A percentile compares a stretch with the other conserved stretches of the same genome.
phyloP scores from a whole-genome alignment of 2,329 filamentous ascomycete species.

The Coniochaeta prunicola region DNA sequence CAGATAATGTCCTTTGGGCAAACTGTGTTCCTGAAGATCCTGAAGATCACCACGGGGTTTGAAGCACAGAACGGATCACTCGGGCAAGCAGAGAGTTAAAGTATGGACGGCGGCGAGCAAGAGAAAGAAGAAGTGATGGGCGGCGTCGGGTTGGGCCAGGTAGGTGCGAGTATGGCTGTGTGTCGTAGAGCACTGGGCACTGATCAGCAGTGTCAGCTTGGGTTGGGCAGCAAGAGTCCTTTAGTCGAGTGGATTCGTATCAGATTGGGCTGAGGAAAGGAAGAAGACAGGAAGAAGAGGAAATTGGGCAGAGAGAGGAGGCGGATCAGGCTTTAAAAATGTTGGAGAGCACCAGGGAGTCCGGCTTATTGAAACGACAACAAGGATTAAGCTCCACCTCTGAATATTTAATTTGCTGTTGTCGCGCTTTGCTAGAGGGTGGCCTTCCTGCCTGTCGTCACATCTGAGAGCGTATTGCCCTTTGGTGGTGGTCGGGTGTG shows the following conservation, averaged over 20 bases:
- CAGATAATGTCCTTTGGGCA: not conserved
- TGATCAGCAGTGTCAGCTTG: not conserved
- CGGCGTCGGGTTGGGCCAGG: not conserved
- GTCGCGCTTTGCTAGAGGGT: not conserved
- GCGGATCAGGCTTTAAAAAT: slow-evolving; percentile 41
- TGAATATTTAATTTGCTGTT: slow-evolving; percentile 1
- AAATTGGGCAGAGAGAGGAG: slow-evolving; percentile 35
- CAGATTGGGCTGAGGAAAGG: slow-evolving; percentile 23
- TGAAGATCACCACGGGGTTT: not conserved
- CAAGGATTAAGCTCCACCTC: not conserved
- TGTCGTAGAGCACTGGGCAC: not conserved
- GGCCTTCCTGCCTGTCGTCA: not conserved
- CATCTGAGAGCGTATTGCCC: not conserved
- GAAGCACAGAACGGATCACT: not conserved
- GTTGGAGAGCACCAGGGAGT: not conserved
- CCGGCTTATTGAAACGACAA: slow-evolving; percentile 1
- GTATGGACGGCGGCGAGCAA: not conserved
- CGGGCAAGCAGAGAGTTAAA: not conserved
- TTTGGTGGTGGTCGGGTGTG: not conserved
- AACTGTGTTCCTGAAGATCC: slow-evolving; percentile 2
- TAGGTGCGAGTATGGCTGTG: not conserved
- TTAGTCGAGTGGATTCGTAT: slow-evolving; percentile 16
- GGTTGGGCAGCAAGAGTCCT: slow-evolving; percentile 28
- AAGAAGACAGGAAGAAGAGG: slow-evolving; percentile 22
- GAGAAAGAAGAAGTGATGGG: slow-evolving; percentile 4